Evolutionary conservation across 106 monocot species (phyloP).

Genomic region (Amphibolis antarctica): DNA sequence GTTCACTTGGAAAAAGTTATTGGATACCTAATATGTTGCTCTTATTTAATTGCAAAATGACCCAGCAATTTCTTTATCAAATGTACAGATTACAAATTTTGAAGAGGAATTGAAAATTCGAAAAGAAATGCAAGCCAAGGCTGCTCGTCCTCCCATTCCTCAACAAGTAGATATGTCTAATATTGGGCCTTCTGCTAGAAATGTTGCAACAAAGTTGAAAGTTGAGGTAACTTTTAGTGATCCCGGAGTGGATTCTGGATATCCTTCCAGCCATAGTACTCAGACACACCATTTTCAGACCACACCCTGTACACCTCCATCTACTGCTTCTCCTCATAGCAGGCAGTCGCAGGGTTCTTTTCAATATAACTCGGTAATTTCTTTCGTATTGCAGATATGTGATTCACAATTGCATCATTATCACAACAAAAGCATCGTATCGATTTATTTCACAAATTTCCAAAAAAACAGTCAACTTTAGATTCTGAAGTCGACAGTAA

Average conservation of each 20-base stretch:
- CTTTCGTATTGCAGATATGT: not conserved
- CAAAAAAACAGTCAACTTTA: not conserved
- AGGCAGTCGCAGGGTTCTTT: conserved; percentile 23
- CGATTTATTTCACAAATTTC: not conserved
- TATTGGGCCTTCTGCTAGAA: conserved; percentile 26
- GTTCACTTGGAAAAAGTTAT: too few species aligned
- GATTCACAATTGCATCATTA: not conserved
- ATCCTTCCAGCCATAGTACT: conserved; percentile 26
- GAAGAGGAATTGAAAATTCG: conserved; percentile 80
- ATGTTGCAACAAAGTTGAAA: conserved; percentile 28
- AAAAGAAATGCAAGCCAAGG: conserved; percentile 19
- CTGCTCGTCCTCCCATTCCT: conserved; percentile 17
- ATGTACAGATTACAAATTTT: conserved; percentile 61
- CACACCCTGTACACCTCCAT: conserved; percentile 37
- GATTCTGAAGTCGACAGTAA: not conserved
- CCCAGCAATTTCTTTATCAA: not conserved
- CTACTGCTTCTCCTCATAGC: conserved; percentile 34
- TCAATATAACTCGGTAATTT: conserved; percentile 45
- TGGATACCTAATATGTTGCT: not conserved
- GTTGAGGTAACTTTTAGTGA: conserved; percentile 69
- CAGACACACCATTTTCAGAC: conserved; percentile 33
- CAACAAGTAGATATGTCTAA: conserved; percentile 34
- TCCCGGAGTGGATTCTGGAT: conserved; percentile 45
- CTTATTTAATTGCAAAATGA: not conserved
- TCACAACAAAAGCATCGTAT: not conserved